These are phyloP conservation scores for Saccharata proteae DNA, from an alignment of 2,329 filamentous ascomycete genomes.

Conservation along the genomic window DNA sequence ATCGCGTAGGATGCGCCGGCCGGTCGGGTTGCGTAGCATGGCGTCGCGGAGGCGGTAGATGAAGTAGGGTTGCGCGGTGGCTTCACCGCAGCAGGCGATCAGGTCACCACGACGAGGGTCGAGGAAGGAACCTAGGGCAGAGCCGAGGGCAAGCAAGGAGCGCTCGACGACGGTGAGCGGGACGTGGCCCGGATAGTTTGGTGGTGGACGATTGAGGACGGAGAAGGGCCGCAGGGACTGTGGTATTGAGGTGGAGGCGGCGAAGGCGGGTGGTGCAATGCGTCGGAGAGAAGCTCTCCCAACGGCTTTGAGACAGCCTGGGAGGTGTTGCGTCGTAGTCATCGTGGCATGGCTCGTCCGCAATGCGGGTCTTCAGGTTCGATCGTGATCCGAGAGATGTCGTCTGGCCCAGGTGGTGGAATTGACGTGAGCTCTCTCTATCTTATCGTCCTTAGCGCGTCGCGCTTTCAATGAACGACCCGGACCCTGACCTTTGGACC, in stretches of 20 bases:
- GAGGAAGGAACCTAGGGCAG: conserved; percentile 47
- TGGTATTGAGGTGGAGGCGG: conserved; percentile 2
- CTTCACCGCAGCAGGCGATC: conserved; percentile 87
- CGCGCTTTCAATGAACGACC: too few species aligned
- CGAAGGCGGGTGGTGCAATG: too few species aligned
- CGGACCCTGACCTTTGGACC: too few species aligned
- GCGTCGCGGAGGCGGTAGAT: conserved; percentile 81
- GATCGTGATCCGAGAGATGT: too few species aligned
- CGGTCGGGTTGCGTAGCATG: conserved; percentile 76
- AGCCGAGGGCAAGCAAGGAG: conserved; percentile 53
- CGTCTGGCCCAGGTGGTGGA: too few species aligned
- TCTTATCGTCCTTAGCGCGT: too few species aligned
- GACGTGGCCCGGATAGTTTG: conserved; percentile 86
- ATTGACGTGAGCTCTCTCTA: too few species aligned
- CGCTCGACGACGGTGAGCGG: conserved; percentile 72
- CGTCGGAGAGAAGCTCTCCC: too few species aligned
- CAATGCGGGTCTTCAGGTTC: too few species aligned
- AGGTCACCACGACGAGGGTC: conserved; percentile 82
- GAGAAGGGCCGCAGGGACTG: conserved; percentile 48
- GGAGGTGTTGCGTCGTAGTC: too few species aligned
- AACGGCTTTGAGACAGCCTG: too few species aligned
- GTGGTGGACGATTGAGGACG: conserved; percentile 68
- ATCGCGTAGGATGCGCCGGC: conserved; percentile 81
- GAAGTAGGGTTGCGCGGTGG: conserved; percentile 90
- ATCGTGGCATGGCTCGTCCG: too few species aligned